A percentile compares a stretch with the other conserved stretches of the same genome.
Conservation (phyloP, 2,329 filamentous ascomycete species). For the Monosporascus sp. region DNA sequence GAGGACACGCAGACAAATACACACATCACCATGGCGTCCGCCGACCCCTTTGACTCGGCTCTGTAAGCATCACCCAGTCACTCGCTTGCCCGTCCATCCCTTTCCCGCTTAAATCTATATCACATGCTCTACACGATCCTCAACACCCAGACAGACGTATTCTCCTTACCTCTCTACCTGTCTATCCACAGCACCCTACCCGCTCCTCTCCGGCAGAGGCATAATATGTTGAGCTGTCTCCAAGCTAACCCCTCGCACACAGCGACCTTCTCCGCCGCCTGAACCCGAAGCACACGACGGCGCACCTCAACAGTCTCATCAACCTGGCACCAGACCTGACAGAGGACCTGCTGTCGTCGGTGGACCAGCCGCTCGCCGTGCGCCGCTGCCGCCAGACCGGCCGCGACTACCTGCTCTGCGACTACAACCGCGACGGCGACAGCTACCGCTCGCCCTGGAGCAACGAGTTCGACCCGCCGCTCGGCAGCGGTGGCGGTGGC, state of each 20-base stretch:
- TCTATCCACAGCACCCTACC: no score
- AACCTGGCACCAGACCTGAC: conserved; percentile 83
- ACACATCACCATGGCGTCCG: conserved; percentile 39
- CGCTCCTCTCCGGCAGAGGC: no score
- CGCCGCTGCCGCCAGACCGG: conserved; percentile 82
- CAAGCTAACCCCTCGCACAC: conserved; percentile 11
- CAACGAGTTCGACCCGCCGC: conserved; percentile 92
- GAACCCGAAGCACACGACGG: conserved; percentile 85
- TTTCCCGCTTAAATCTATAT: neutral
- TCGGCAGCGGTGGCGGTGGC: conserved; percentile 55
- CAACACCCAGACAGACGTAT: neutral
- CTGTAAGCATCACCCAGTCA: conserved; percentile 48
- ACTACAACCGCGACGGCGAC: conserved; percentile 99
- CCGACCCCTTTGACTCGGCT: conserved; percentile 69
- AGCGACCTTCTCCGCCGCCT: conserved; percentile 98
- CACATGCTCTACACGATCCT: conserved; percentile 1
- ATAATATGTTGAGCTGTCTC: neutral
- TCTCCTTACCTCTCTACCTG: no score
- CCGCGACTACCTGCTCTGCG: conserved; percentile 94
- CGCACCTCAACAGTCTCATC: conserved; percentile 86
- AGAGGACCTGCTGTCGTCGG: conserved; percentile 95
- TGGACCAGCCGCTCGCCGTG: conserved; percentile 88
- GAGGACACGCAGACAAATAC: neutral
- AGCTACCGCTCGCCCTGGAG: conserved; percentile 98
- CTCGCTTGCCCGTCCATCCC: conserved; percentile 7